Evolutionary conservation across 495 filamentous ascomycete species (phyloP).

Genomic region (Trichoderma erinaceum): DNA sequence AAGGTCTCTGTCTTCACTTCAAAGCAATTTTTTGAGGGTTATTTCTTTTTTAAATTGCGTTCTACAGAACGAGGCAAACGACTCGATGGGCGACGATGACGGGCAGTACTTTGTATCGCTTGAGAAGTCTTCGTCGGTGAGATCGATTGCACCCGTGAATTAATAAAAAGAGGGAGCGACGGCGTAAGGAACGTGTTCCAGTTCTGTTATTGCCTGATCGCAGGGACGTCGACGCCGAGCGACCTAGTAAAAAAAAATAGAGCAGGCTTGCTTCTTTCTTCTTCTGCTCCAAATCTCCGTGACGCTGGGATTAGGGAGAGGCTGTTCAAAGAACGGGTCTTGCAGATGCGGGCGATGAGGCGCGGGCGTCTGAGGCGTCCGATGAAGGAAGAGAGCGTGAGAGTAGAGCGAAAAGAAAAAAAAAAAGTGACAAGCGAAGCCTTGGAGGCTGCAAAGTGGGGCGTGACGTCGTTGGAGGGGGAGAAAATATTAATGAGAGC

Average conservation of each 20-base stretch:
- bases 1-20: slow-evolving; percentile 15
- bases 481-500: slow-evolving; percentile 29
- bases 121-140: slow-evolving; percentile 26
- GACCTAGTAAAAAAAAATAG: not conserved
- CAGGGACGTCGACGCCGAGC: slow-evolving; percentile 11
- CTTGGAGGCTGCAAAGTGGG: slow-evolving; percentile 6
- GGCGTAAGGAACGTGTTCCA: slow-evolving; percentile 19
- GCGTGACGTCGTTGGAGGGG: slow-evolving; percentile 19
- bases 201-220: slow-evolving; percentile 16
- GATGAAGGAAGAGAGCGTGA: slow-evolving; percentile 15
- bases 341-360: slow-evolving; percentile 3
- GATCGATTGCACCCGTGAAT: slow-evolving; percentile 19
- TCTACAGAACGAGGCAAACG: slow-evolving; percentile 16
- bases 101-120: slow-evolving; percentile 19
- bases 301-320: slow-evolving; percentile 5
- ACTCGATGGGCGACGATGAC: slow-evolving; percentile 12
- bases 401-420: slow-evolving; percentile 17
- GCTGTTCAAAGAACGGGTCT: slow-evolving; percentile 8
- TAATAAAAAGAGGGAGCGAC: not conserved
- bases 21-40: slow-evolving; percentile 5
- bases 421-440: slow-evolving; percentile 16
- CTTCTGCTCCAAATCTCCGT: not conserved
- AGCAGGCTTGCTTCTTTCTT: slow-evolving; percentile 5
- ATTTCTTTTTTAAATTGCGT: slow-evolving; percentile 10
- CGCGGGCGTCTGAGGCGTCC: slow-evolving; percentile 9